Evolutionary conservation across 139 green algal species (phyloP).

Genomic region (Haematococcus lacustris): DNA sequence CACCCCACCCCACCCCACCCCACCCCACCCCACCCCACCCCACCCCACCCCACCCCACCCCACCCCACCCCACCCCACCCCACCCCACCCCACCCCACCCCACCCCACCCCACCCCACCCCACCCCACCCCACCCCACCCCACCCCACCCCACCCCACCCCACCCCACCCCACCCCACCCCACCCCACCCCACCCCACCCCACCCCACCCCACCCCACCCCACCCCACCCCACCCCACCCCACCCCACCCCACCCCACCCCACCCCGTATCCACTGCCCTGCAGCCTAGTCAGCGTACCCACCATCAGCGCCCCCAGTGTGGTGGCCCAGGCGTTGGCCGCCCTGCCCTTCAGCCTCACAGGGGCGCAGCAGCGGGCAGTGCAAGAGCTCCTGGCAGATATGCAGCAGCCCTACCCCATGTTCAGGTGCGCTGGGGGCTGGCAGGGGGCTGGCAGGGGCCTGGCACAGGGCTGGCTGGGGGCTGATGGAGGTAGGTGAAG

Average conservation of each 20-base stretch:
- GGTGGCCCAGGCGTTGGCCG: neutral
- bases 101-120: neutral
- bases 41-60: neutral
- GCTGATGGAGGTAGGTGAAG: too few species aligned
- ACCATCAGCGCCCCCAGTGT: neutral
- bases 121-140: neutral
- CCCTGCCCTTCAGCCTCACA: neutral
- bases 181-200: neutral
- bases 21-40: neutral
- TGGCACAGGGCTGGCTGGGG: too few species aligned
- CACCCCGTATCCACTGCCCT: neutral
- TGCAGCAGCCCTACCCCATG: conserved; percentile 19
- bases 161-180: neutral
- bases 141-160: neutral
- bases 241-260: neutral
- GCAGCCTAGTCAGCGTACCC: neutral
- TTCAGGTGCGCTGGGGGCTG: conserved; percentile 10
- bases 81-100: neutral
- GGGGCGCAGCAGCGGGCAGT: conserved; percentile 9
- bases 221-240: neutral
- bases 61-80: neutral
- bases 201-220: neutral
- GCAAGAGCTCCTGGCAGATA: conserved; percentile 26
- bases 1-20: neutral
- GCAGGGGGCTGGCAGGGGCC: neutral